phyloP scores from a whole-genome alignment of 495 filamentous ascomycete species.

The Lasiosphaeria ovina region DNA sequence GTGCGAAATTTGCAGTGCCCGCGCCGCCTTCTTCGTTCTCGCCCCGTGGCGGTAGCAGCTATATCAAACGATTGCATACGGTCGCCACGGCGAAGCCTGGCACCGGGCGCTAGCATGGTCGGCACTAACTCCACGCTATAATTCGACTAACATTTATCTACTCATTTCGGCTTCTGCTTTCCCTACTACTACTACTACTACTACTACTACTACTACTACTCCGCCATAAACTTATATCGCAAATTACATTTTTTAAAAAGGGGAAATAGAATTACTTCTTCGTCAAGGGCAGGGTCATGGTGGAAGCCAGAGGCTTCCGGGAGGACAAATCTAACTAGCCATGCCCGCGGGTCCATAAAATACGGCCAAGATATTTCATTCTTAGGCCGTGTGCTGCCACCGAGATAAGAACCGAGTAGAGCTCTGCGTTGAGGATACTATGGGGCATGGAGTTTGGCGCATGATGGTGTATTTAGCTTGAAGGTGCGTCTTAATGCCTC shows the following conservation, averaged over 20 bases:
- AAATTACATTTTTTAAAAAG: background rate
- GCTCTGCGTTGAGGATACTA: background rate
- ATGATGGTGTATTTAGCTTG: background rate
- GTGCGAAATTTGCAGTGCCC: background rate
- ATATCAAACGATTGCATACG: background rate
- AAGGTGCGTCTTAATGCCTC: conserved; percentile 1
- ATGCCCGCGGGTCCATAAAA: background rate
- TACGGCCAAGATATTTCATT: background rate
- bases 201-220: background rate
- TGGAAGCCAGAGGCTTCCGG: background rate
- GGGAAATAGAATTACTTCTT: no score
- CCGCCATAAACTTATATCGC: background rate
- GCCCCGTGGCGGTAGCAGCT: background rate
- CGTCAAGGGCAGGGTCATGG: no score
- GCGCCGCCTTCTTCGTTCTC: background rate
- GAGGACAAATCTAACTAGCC: background rate
- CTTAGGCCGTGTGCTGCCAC: background rate
- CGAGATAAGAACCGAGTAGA: background rate
- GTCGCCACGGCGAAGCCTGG: background rate
- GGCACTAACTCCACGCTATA: background rate
- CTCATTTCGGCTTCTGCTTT: background rate
- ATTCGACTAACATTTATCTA: background rate
- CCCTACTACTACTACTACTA: background rate
- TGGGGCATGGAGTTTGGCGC: background rate
- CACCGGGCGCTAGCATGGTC: background rate